Evolutionary conservation across 345 rosid genomes (phyloP).

Genomic region (Hibiscus tridactylites): DNA sequence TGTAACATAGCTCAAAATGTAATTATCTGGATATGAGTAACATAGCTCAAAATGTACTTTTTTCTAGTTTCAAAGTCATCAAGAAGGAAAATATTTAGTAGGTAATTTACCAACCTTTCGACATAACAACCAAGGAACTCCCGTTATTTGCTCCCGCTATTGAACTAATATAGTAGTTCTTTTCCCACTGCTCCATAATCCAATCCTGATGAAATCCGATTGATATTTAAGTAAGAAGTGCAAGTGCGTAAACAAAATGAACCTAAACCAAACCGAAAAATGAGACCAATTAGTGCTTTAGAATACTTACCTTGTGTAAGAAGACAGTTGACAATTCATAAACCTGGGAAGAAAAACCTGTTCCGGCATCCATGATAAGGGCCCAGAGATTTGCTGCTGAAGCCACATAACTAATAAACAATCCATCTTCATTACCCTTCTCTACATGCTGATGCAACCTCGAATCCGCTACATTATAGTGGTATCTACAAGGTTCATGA

Average conservation of each 20-base stretch:
- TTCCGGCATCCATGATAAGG: conserved; percentile 95
- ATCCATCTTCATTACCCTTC: conserved; percentile 89
- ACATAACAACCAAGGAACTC: conserved; percentile 89
- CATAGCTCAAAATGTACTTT: background rate
- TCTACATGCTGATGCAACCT: conserved; percentile 77
- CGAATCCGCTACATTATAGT: conserved; percentile 78
- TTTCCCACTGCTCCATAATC: conserved; percentile 99
- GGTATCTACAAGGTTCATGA: conserved; percentile 54
- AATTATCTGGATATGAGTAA: no score
- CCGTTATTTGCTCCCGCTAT: conserved; percentile 90
- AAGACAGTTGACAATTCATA: conserved; percentile 78
- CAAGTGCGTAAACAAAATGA: background rate
- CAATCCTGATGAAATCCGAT: conserved; percentile 55
- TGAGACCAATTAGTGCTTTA: background rate
- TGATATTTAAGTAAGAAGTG: conserved; percentile 6
- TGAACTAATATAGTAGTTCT: conserved; percentile 82
- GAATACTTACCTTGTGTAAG: conserved; percentile 66
- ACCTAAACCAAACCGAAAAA: conserved; percentile 2
- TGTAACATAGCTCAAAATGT: background rate
- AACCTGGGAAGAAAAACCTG: conserved; percentile 80
- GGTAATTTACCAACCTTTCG: conserved; percentile 56
- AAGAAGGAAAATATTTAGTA: background rate
- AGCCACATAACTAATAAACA: conserved; percentile 82
- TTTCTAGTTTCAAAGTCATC: background rate
- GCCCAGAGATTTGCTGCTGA: conserved; percentile 93